Percentiles rank a stretch among this genome's conserved stretches.
These are phyloP conservation scores for Chlorencoelia australis DNA, from an alignment of 2,329 filamentous ascomycete genomes.

Conservation along the genomic window DNA sequence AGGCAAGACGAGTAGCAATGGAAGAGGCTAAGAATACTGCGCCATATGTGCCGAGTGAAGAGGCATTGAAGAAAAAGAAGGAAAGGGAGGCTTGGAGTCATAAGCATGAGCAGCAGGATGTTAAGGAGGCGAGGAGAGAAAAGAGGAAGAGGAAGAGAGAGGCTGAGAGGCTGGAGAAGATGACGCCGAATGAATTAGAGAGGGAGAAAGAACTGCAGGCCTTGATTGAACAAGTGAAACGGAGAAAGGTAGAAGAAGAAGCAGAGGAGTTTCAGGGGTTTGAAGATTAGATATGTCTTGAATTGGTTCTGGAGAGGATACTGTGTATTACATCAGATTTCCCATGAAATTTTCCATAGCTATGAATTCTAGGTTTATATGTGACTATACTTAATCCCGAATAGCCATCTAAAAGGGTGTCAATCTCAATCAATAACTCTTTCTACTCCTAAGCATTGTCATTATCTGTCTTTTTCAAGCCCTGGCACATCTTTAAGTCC, in stretches of 20 bases:
- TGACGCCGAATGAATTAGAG: constrained; percentile 66
- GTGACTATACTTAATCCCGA: no score
- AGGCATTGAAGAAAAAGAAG: constrained; percentile 44
- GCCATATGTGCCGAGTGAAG: constrained; percentile 30
- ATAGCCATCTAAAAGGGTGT: no score
- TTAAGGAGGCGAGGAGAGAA: constrained; percentile 50
- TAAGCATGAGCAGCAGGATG: constrained; percentile 56
- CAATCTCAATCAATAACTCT: no score
- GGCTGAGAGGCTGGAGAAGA: constrained; percentile 48
- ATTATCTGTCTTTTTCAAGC: no score
- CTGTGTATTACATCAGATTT: no score
- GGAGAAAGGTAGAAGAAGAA: constrained; percentile 31
- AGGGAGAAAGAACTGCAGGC: constrained; percentile 52
- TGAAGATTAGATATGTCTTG: constrained; percentile 17
- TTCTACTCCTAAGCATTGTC: no score
- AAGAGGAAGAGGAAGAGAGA: constrained; percentile 56
- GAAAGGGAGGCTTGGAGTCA: constrained; percentile 64
- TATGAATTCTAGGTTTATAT: no score
- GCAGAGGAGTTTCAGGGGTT: constrained; percentile 29
- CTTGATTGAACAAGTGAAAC: constrained; percentile 55
- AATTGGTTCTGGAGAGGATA: no score
- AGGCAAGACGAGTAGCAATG: constrained; percentile 48
- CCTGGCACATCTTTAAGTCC: no score
- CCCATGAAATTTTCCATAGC: no score
- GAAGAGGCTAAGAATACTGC: constrained; percentile 36